phyloP scores from a whole-genome alignment of 768 basidiomycete species.

The Myochromella boudieri region DNA sequence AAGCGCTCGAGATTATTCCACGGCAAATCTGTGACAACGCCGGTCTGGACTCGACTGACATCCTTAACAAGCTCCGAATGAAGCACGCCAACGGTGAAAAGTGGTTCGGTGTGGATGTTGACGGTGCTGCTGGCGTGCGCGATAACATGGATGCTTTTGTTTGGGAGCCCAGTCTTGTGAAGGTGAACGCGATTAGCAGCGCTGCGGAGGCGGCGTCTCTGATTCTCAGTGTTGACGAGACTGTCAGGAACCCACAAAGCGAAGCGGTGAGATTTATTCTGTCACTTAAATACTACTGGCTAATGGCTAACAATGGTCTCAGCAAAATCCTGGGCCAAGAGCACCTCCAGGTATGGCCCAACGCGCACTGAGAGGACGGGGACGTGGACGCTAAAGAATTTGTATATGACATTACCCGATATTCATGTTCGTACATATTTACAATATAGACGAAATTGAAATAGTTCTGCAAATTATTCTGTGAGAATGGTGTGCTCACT shows the following conservation, averaged over 20 bases:
- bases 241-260: constrained; percentile 92
- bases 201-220: constrained; percentile 96
- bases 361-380: constrained; percentile 82
- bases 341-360: constrained; percentile 92
- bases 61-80: constrained; percentile 97
- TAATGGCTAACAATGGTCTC: constrained; percentile 4
- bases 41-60: constrained; percentile 94
- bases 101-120: constrained; percentile 96
- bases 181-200: constrained; percentile 92
- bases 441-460: background rate
- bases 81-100: constrained; percentile 85
- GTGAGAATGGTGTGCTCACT: background rate
- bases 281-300: background rate
- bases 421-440: constrained; percentile 1
- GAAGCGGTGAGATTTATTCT: constrained; percentile 85
- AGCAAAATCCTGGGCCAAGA: constrained; percentile 83
- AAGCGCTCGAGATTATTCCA: constrained; percentile 96
- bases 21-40: constrained; percentile 99
- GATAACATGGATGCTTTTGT: constrained; percentile 98
- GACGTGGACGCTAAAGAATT: constrained; percentile 67
- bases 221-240: constrained; percentile 96
- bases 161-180: constrained; percentile 97
- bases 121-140: constrained; percentile 82
- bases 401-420: background rate
- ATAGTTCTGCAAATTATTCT: background rate